A percentile compares a stretch with the other conserved stretches of the same genome.
phyloP scores from a whole-genome alignment of 305 asterid genomes.

The Fraxinus greggii region DNA sequence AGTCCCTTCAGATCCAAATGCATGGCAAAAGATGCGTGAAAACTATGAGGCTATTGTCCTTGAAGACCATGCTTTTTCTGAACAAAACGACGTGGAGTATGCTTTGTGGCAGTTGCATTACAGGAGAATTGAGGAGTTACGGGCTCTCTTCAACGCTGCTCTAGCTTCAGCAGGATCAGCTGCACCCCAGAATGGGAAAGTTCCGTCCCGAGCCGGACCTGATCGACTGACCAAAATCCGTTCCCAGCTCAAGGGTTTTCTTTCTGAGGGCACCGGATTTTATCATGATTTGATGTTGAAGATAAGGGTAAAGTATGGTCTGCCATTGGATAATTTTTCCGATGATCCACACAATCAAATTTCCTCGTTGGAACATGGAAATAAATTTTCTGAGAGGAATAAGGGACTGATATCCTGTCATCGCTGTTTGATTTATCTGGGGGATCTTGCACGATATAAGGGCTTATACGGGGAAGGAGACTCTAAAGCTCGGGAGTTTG shows the following conservation, averaged over 20 bases:
- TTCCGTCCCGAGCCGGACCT: conserved; percentile 56
- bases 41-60: conserved; percentile 88
- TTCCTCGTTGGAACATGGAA: conserved; percentile 57
- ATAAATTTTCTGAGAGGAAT: conserved; percentile 57
- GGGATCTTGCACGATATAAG: conserved; percentile 97
- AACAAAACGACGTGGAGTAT: conserved; percentile 78
- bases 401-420: conserved; percentile 84
- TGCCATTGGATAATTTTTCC: conserved; percentile 65
- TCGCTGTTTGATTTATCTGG: conserved; percentile 89
- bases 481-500: conserved; percentile 77
- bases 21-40: conserved; percentile 95
- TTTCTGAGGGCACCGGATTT: conserved; percentile 95
- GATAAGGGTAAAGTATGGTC: conserved; percentile 76
- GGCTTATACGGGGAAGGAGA: conserved; percentile 90
- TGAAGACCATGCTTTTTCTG: conserved; percentile 88
- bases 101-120: conserved; percentile 95
- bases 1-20: conserved; percentile 86
- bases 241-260: conserved; percentile 76
- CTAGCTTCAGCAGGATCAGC: conserved; percentile 55
- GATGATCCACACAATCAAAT: conserved; percentile 65
- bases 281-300: conserved; percentile 93
- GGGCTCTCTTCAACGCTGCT: conserved; percentile 67
- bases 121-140: conserved; percentile 87
- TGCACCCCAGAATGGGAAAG: conserved; percentile 75
- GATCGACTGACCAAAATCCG: conserved; percentile 79